Evolutionary conservation across 2,329 filamentous ascomycete genomes (phyloP).

Genomic region (Penicillium sp.): DNA sequence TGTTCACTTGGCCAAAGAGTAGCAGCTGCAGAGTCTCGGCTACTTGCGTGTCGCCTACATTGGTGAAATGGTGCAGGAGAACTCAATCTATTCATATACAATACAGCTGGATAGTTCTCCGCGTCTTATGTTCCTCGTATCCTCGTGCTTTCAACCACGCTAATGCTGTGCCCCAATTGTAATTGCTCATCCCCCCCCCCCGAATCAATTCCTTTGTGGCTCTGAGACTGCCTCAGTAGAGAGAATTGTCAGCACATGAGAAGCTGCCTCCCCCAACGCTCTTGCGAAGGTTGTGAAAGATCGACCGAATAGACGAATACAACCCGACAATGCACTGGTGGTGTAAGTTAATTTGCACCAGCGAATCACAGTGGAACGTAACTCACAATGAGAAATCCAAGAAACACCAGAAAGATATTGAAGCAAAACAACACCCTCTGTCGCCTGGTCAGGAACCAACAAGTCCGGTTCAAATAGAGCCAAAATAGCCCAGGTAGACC

Average conservation of each 20-base stretch:
- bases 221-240: conserved; percentile 2
- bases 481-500: conserved; percentile 31
- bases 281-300: conserved; percentile 15
- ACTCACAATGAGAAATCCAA: conserved; percentile 18
- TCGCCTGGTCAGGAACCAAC: conserved; percentile 21
- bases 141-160: not conserved
- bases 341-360: not conserved
- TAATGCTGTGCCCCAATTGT: not conserved
- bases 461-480: conserved; percentile 28
- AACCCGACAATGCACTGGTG: conserved; percentile 28
- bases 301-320: conserved; percentile 28
- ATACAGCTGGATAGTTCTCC: not conserved
- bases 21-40: not conserved
- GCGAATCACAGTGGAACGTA: not conserved
- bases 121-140: not conserved
- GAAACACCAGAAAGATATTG: conserved; percentile 15
- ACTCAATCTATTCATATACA: conserved; percentile 6
- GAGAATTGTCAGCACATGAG: conserved; percentile 23
- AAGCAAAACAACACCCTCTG: conserved; percentile 21
- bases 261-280: conserved; percentile 18
- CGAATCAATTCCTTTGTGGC: not conserved
- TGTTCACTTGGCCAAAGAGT: not conserved
- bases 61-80: not conserved
- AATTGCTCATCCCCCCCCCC: not conserved
- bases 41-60: not conserved